These are phyloP conservation scores for Borovskyia barvae DNA, from an alignment of 208 protist species.

Conservation along the genomic window DNA sequence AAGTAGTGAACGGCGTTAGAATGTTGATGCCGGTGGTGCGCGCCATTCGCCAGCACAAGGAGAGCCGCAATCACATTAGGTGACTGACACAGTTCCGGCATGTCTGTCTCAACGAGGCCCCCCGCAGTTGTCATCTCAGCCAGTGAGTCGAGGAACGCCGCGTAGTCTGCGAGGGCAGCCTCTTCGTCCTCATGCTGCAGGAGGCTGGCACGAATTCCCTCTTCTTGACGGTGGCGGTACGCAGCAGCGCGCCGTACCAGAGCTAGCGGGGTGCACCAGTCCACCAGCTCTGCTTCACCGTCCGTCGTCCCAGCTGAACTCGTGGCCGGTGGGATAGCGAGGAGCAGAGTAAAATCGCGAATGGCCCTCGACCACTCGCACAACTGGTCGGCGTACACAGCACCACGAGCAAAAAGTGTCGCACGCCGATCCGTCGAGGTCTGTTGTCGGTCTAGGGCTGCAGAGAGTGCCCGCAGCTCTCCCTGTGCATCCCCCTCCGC, in stretches of 20 bases:
- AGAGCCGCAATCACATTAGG: slow-evolving; percentile 69
- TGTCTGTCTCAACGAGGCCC: background rate
- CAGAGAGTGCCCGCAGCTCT: slow-evolving; percentile 63
- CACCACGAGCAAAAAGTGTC: slow-evolving; percentile 76
- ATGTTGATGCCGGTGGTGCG: slow-evolving; percentile 55
- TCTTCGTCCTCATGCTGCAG: slow-evolving; percentile 45
- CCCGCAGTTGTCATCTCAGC: background rate
- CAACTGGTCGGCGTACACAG: slow-evolving; percentile 51
- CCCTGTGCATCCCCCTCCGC: slow-evolving; percentile 38
- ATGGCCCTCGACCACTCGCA: slow-evolving; percentile 70
- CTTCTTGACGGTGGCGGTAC: slow-evolving; percentile 42
- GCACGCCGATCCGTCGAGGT: slow-evolving; percentile 37
- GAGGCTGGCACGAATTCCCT: slow-evolving; percentile 7
- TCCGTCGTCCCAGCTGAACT: background rate
- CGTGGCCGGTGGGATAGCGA: slow-evolving; percentile 38
- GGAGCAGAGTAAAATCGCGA: slow-evolving; percentile 72
- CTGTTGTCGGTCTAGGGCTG: slow-evolving; percentile 74
- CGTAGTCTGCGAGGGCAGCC: slow-evolving; percentile 56
- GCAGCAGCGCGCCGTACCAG: slow-evolving; percentile 75
- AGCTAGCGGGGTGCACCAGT: slow-evolving; percentile 62
- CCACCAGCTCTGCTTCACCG: slow-evolving; percentile 10
- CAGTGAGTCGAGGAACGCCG: slow-evolving; percentile 39
- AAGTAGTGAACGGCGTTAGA: slow-evolving; percentile 63
- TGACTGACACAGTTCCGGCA: slow-evolving; percentile 36
- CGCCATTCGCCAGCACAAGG: slow-evolving; percentile 78